A percentile compares a stretch with the other conserved stretches of the same genome.
Evolutionary conservation across 192 early-diverging fungal species (phyloP).

Genomic region (Coemansia sp.): DNA sequence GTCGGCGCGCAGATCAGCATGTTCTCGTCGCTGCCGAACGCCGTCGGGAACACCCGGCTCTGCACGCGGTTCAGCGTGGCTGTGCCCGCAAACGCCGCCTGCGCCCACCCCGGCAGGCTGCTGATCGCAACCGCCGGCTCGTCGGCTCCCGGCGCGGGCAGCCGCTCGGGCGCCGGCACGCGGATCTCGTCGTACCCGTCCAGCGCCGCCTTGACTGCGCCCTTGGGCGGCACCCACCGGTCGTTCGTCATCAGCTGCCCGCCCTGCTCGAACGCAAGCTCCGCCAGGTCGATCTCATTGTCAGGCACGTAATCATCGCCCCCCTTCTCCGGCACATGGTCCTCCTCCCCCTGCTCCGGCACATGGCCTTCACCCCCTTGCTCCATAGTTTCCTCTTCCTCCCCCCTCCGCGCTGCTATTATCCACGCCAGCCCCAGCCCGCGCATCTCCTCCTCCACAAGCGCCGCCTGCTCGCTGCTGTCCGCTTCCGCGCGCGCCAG

Average conservation of each 20-base stretch:
- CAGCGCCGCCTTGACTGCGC: slow-evolving; percentile 88
- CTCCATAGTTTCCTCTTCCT: slow-evolving; percentile 41
- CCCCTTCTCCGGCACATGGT: slow-evolving; percentile 15
- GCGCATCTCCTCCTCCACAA: slow-evolving; percentile 71
- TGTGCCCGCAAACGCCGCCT: slow-evolving; percentile 71
- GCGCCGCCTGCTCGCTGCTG: slow-evolving; percentile 56
- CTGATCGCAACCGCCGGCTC: slow-evolving; percentile 70
- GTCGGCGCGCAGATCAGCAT: slow-evolving; percentile 98
- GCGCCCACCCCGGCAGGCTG: slow-evolving; percentile 81
- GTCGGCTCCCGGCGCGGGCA: slow-evolving; percentile 60
- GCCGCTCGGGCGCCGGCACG: slow-evolving; percentile 83
- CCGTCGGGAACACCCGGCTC: slow-evolving; percentile 84
- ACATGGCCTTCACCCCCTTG: neutral
- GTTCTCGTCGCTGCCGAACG: slow-evolving; percentile 89
- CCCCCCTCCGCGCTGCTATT: slow-evolving; percentile 62
- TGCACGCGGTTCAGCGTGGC: slow-evolving; percentile 87
- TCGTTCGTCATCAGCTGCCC: slow-evolving; percentile 99
- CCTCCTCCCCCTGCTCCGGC: neutral
- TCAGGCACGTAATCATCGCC: slow-evolving; percentile 25
- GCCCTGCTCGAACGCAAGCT: slow-evolving; percentile 89
- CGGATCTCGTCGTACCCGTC: slow-evolving; percentile 95
- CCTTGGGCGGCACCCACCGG: slow-evolving; percentile 87
- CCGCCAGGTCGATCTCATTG: slow-evolving; percentile 71
- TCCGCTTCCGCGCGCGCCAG: slow-evolving; percentile 72
- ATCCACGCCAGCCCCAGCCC: slow-evolving; percentile 72